Percentiles rank a stretch among this genome's conserved stretches.
Evolutionary conservation across 345 rosid genomes (phyloP).

Genomic region (Eucalyptus victrix): DNA sequence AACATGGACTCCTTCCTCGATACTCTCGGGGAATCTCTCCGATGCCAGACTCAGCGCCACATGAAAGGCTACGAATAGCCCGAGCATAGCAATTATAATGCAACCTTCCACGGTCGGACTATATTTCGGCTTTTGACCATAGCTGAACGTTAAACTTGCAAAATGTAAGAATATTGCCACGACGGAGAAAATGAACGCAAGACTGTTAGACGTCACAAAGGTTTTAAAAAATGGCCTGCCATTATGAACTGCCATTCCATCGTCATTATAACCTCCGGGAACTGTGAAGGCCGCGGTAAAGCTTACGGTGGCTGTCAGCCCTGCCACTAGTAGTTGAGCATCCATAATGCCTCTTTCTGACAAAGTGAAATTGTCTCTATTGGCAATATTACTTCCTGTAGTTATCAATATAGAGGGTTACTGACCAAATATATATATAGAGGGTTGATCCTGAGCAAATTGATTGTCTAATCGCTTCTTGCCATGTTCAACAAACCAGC

Average conservation of each 20-base stretch:
- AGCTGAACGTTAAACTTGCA: no score
- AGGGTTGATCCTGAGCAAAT: background rate
- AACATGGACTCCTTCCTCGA: background rate
- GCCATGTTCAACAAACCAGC: background rate
- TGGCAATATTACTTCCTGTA: background rate
- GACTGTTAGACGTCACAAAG: rapidly evolving
- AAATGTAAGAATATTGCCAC: rapidly evolving
- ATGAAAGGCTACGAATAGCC: background rate
- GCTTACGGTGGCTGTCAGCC: background rate
- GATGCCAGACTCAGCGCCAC: rapidly evolving
- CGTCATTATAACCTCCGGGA: background rate
- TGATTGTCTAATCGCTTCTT: background rate
- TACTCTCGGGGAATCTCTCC: rapidly evolving
- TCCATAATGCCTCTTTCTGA: background rate
- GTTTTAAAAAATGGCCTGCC: background rate
- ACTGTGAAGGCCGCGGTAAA: background rate
- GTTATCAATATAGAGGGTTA: background rate
- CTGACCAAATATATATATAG: no score
- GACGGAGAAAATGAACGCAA: no score
- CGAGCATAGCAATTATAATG: background rate
- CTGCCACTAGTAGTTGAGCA: background rate
- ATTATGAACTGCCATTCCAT: background rate
- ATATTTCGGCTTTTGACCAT: no score
- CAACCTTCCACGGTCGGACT: background rate
- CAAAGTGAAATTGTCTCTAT: background rate